Percentiles rank a stretch among this genome's conserved stretches.
Conservation (phyloP, 495 filamentous ascomycete genomes). For the Letharia columbiana region DNA sequence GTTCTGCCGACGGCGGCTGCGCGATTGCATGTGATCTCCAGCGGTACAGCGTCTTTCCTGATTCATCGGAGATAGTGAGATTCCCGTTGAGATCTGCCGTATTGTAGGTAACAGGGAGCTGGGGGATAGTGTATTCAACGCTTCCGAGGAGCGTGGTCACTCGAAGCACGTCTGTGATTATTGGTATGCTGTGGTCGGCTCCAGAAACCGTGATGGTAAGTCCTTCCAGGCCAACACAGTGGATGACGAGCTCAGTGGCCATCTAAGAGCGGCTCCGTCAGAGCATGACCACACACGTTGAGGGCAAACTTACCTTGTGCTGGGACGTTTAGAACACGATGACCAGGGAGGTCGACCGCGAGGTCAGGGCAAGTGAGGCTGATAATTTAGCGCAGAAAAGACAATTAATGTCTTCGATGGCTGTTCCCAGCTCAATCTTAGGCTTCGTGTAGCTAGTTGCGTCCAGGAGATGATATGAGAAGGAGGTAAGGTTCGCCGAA, state of each 20-base stretch:
- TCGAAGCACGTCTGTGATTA: background rate
- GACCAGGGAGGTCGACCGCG: background rate
- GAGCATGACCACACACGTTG: background rate
- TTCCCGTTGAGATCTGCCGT: background rate
- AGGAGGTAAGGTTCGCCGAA: background rate
- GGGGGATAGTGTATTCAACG: background rate
- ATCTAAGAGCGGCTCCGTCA: background rate
- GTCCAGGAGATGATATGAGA: background rate
- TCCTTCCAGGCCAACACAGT: background rate
- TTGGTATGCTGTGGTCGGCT: background rate
- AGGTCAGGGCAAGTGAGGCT: background rate
- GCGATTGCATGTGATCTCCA: slow-evolving; percentile 1
- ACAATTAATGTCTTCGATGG: background rate
- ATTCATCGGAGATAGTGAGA: background rate
- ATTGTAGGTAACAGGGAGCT: slow-evolving; percentile 3
- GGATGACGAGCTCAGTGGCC: background rate
- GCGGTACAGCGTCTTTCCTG: background rate
- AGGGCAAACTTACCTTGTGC: background rate
- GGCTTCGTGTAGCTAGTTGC: background rate
- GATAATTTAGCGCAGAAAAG: background rate
- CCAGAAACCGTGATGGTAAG: background rate
- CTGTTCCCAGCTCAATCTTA: background rate
- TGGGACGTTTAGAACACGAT: background rate
- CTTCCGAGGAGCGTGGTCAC: background rate
- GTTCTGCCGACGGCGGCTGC: background rate